Evolutionary conservation across 371 early-diverging fungal genomes (phyloP).

Genomic region (Actinomortierella ambigua): DNA sequence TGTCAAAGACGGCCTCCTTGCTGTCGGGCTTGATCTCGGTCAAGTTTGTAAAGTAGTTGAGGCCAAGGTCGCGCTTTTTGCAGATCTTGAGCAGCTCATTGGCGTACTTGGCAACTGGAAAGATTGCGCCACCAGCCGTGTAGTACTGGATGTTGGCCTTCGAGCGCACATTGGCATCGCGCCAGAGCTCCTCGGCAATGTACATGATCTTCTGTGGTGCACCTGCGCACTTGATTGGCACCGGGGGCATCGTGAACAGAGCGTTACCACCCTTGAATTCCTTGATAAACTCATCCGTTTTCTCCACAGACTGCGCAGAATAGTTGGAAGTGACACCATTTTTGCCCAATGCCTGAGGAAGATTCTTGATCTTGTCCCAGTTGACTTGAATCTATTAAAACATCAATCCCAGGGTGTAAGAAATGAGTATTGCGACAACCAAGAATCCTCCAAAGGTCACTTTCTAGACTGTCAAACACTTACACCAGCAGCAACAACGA

Average conservation of each 20-base stretch:
- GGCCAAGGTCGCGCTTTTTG: constrained; percentile 68
- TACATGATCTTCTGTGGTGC: constrained; percentile 93
- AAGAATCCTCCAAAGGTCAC: neutral
- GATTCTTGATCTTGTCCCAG: constrained; percentile 81
- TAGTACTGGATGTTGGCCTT: constrained; percentile 76
- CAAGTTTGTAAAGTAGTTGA: constrained; percentile 76
- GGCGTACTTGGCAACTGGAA: constrained; percentile 89
- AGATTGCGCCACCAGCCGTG: constrained; percentile 83
- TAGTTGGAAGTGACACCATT: constrained; percentile 88
- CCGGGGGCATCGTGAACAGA: constrained; percentile 88
- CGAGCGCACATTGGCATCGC: constrained; percentile 70
- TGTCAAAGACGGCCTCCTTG: constrained; percentile 76
- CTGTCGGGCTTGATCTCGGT: constrained; percentile 67
- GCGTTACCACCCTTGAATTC: constrained; percentile 84
- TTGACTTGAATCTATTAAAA: constrained; percentile 64
- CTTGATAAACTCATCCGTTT: constrained; percentile 76
- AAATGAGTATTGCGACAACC: neutral
- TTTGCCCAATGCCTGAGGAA: constrained; percentile 78
- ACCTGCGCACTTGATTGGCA: constrained; percentile 91
- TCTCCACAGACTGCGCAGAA: constrained; percentile 73
- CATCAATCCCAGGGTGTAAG: no score
- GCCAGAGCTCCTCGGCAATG: constrained; percentile 85
- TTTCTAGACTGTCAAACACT: constrained; percentile 9
- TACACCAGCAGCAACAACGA: constrained; percentile 86
- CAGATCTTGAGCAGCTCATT: constrained; percentile 68